phyloP scores from a whole-genome alignment of 2,329 filamentous ascomycete species.

The Didymella sp. region DNA sequence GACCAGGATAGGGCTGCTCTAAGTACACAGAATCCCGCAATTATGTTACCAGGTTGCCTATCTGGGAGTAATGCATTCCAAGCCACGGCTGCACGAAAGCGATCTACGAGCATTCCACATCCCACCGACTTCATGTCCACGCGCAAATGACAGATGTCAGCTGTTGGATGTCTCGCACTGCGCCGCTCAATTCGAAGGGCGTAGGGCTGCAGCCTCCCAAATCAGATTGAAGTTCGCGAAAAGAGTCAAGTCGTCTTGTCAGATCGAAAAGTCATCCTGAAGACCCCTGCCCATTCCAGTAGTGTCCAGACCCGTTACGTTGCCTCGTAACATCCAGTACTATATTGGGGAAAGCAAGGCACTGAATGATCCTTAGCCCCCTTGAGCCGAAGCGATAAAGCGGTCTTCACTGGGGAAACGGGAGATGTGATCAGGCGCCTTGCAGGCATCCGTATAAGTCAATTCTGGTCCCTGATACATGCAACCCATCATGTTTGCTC shows the following conservation, averaged over 20 bases:
- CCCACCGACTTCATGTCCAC: constrained; percentile 2
- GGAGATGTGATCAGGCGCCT: constrained; percentile 12
- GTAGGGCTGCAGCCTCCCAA: not conserved
- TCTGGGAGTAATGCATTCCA: constrained; percentile 19
- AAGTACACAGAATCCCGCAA: constrained; percentile 8
- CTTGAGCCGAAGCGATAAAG: constrained; percentile 16
- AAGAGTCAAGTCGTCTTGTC: not conserved
- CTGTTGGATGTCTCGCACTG: constrained; percentile 11
- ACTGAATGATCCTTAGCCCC: constrained; percentile 12
- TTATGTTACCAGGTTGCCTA: constrained; percentile 2
- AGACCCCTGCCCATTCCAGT: constrained; percentile 17
- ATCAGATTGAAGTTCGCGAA: not conserved
- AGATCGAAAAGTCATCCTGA: not conserved
- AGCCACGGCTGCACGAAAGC: constrained; percentile 9
- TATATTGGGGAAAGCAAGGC: constrained; percentile 19
- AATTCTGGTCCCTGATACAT: constrained; percentile 6
- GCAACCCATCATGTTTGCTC: constrained; percentile 18
- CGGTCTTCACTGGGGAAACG: constrained; percentile 18
- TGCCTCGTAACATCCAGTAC: constrained; percentile 13
- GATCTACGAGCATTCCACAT: constrained; percentile 16
- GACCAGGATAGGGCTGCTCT: constrained; percentile 9
- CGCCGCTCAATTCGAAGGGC: not conserved
- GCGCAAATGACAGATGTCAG: constrained; percentile 32
- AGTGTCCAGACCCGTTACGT: constrained; percentile 8
- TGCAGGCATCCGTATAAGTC: constrained; percentile 15